A percentile compares a stretch with the other conserved stretches of the same genome.
These are phyloP conservation scores for Pisolithus thermaeus DNA, from an alignment of 1,284 basidiomycete species.

Conservation along the genomic window DNA sequence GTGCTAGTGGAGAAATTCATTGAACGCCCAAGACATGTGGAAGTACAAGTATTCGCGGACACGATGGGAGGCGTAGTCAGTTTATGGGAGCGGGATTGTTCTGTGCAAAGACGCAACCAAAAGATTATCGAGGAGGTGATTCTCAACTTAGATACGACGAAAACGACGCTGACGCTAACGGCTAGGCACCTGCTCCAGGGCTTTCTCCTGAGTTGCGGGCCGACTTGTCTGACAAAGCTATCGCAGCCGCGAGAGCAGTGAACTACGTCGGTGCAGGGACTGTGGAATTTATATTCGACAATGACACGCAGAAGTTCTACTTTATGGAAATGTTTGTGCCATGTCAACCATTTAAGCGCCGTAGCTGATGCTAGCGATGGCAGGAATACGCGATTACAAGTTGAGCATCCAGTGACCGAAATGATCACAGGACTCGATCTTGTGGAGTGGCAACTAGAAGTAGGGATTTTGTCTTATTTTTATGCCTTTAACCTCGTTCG, in stretches of 20 bases:
- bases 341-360: background rate
- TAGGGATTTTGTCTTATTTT: constrained; percentile 21
- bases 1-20: constrained; percentile 88
- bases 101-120: constrained; percentile 90
- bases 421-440: constrained; percentile 92
- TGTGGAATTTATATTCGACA: constrained; percentile 93
- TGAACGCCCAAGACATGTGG: constrained; percentile 77
- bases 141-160: background rate
- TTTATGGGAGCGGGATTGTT: constrained; percentile 92
- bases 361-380: background rate
- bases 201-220: constrained; percentile 69
- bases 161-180: background rate
- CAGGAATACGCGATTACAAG: constrained; percentile 91
- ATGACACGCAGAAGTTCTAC: constrained; percentile 77
- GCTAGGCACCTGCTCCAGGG: constrained; percentile 87
- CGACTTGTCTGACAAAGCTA: constrained; percentile 82
- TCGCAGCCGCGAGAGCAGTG: constrained; percentile 88
- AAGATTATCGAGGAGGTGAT: constrained; percentile 88
- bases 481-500: background rate
- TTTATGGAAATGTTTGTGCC: constrained; percentile 86
- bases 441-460: constrained; percentile 92
- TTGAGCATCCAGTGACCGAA: constrained; percentile 93
- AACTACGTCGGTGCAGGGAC: constrained; percentile 89
- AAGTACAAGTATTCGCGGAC: constrained; percentile 90
- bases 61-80: constrained; percentile 71